Conservation (phyloP, 179 eudicot genomes). For the Drosera spatulata region DNA sequence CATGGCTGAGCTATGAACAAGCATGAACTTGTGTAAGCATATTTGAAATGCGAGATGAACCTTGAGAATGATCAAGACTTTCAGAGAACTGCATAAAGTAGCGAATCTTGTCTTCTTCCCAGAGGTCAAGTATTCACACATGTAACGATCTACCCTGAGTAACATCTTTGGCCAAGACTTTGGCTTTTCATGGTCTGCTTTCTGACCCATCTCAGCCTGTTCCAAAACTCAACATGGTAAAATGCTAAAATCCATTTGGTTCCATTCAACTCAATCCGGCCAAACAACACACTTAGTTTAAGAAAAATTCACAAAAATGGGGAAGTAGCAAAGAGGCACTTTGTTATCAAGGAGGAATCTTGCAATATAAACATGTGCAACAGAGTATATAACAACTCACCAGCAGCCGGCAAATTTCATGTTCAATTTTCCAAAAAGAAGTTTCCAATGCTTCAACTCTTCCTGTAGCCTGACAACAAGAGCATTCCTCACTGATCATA, state of each 20-base stretch:
- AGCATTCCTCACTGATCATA: conserved; percentile 89
- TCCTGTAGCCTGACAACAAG: conserved; percentile 85
- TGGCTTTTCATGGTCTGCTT: conserved; percentile 67
- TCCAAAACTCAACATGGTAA: not conserved
- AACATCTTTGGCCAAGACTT: conserved; percentile 81
- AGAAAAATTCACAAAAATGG: not conserved
- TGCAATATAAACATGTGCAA: not conserved
- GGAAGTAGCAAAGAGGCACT: not conserved
- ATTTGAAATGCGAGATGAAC: conserved; percentile 19
- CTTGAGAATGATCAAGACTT: conserved; percentile 90
- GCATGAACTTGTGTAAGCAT: not conserved
- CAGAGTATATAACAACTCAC: conserved; percentile 31
- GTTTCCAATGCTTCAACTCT: conserved; percentile 95
- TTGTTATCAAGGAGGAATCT: not conserved
- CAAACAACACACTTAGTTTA: not conserved
- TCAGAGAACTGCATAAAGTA: conserved; percentile 77
- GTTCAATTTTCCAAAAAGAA: conserved; percentile 86
- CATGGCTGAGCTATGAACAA: too few species aligned
- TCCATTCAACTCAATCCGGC: not conserved
- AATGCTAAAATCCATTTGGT: not conserved
- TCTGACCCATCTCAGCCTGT: conserved; percentile 59
- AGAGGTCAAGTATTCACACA: conserved; percentile 76
- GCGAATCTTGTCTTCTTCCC: conserved; percentile 77
- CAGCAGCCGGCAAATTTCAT: conserved; percentile 75
- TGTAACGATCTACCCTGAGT: conserved; percentile 62